Conservation (phyloP, 495 filamentous ascomycete genomes). For the Cercophora samala region DNA sequence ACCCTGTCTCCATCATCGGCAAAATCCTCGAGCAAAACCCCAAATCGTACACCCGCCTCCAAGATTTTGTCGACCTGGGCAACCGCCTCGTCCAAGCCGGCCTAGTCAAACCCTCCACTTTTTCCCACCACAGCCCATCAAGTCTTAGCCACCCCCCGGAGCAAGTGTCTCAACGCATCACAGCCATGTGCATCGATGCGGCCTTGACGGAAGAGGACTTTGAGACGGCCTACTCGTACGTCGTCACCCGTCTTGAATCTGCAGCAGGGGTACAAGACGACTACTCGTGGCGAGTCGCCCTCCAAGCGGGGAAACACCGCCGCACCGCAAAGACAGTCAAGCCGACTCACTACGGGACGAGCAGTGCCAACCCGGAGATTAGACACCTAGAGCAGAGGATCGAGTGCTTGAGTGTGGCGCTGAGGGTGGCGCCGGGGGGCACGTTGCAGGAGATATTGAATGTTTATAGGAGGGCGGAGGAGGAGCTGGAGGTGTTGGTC, state of each 20-base stretch:
- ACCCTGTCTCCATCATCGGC: constrained; percentile 78
- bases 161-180: constrained; percentile 52
- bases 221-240: constrained; percentile 94
- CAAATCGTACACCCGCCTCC: constrained; percentile 79
- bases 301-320: constrained; percentile 80
- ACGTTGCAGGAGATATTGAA: constrained; percentile 81
- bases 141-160: constrained; percentile 44
- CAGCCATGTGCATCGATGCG: constrained; percentile 83
- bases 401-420: constrained; percentile 81
- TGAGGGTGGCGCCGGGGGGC: constrained; percentile 73
- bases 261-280: constrained; percentile 61
- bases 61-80: constrained; percentile 77
- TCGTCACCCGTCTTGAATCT: constrained; percentile 61
- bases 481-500: constrained; percentile 68
- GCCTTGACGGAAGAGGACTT: constrained; percentile 87
- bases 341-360: constrained; percentile 53
- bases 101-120: constrained; percentile 35
- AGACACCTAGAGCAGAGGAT: constrained; percentile 77
- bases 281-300: constrained; percentile 87
- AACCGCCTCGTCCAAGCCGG: constrained; percentile 72
- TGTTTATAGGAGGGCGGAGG: constrained; percentile 82
- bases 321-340: constrained; percentile 44
- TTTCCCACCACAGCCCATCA: constrained; percentile 28
- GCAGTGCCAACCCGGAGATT: constrained; percentile 53
- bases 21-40: constrained; percentile 87